Base-by-base conservation (phyloP, 2,329 filamentous ascomycete species). In the Basipetospora chlamydospora region DNA sequence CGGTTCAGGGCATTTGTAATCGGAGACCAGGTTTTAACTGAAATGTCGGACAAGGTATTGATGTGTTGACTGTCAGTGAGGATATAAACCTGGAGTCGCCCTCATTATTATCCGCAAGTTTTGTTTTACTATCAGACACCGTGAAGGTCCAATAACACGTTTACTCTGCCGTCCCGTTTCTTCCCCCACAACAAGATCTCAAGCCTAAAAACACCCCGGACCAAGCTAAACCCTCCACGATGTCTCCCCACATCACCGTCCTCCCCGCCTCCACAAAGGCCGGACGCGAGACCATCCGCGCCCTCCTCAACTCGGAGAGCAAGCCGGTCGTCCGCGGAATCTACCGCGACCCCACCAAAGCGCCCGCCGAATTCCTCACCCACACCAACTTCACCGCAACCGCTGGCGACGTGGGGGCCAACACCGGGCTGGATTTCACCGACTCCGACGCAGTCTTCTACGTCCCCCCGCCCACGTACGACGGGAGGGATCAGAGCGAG, bases 181-280 rank as follows among this genome's bases (percentile, higher is more conserved):
- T n/a, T n/a, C n/a, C n/a, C n/a, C n/a, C n/a, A n/a, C n/a, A n/a
- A n/a, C n/a, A n/a, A n/a, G n/a, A n/a, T n/a, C n/a, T n/a, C n/a
- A n/a, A n/a, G n/a, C n/a, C n/a, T n/a, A n/a, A n/a, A n/a, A n/a
- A n/a, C n/a, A n/a, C n/a, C n/a, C n/a, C n/a, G n/a, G n/a, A n/a
- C n/a, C n/a, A n/a, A n/a, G n/a, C n/a, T n/a, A n/a, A n/a, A n/a
- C n/a, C n/a, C n/a, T n/a, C n/a, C 41, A 47, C 23, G n/a, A 55
- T 55, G 53, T 8, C 45, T 33, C 22, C 20, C n/a, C 46, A 49
- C n/a, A 46, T 57, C 38, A 50, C 51, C 5, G 38, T 57, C 17
- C 26, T 57, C 2, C 55, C 55, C 6, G 55, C 54, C 10, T 57
- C 55, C 4, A 50, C 52, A 12, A 44, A 49, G 28, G 51, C 48